Base-by-base conservation (phyloP, 2,329 filamentous ascomycete genomes). In the Fusarium multiceps region DNA sequence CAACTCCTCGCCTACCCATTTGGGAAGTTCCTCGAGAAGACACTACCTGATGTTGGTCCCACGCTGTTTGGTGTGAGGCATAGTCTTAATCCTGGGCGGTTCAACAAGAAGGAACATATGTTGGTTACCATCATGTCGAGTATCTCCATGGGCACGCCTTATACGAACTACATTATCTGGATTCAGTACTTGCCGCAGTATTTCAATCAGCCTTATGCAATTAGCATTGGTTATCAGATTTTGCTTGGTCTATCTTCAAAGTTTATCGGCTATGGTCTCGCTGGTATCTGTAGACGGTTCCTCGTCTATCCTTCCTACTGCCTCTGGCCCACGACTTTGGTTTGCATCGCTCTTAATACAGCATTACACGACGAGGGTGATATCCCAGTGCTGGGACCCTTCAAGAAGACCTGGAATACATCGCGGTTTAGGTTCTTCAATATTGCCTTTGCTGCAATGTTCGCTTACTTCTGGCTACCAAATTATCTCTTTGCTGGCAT, bases 41-140 rank as follows among this genome's bases (percentile, higher is more conserved):
- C 79, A 56, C 78, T 89, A 46, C 87, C 87, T 1, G 84, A 86
- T 67, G 76, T 73, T 45, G 82, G 83, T 23, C 79, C 89, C 64
- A 85, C 78, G 4, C 71, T 85, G 10, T 80, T 81, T 55, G 84
- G 84, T 13, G 72, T 80, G 20, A 78, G 81, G n/a, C 83, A 85
- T 71, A 82, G 80, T 7, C 79, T 88, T 7, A 88, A 88, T 68
- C 85, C 87, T 0, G 86, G 86, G 0, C 82, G 82, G 1, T 89
- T 89, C 71, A 86, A 83, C 55, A 84, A 84, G 70, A 89, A 89
- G 76, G 87, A 89, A 72, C 87, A 89, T 74, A 87, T 87, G 82
- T 77, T 89, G 32, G 85, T 89, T 63, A 85, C 85, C 51, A 86
- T 88, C 74, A 88, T 88, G 85, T 86, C 89, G 51, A 90, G 90